Percentiles rank a stretch among this genome's conserved stretches.
These are phyloP conservation scores for Orbilia quercus DNA, from an alignment of 2,329 filamentous ascomycete species.

Conservation along the genomic window DNA sequence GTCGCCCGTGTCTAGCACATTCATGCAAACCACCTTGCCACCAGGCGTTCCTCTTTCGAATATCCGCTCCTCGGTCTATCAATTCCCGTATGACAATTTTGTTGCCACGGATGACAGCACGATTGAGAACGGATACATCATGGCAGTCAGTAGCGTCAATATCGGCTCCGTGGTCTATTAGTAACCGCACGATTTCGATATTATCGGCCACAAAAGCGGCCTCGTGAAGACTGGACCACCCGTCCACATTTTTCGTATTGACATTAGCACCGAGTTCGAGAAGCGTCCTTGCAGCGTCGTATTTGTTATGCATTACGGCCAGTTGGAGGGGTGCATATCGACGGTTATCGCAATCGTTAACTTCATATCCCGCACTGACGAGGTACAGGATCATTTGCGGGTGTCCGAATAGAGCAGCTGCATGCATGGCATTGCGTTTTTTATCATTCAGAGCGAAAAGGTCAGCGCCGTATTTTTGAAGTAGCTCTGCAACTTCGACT, in stretches of 20 bases:
- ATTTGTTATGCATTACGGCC: constrained; percentile 19
- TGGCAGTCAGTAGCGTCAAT: constrained; percentile 11
- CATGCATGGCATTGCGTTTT: constrained; percentile 26
- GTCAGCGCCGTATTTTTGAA: constrained; percentile 35
- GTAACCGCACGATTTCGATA: constrained; percentile 22
- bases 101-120: constrained; percentile 23
- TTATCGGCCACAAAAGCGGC: constrained; percentile 17
- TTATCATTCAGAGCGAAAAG: constrained; percentile 6
- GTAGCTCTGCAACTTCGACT: constrained; percentile 22
- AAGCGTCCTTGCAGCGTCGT: constrained; percentile 23
- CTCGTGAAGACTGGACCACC: constrained; percentile 36
- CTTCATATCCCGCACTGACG: constrained; percentile 9
- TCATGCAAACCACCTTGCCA: constrained; percentile 17
- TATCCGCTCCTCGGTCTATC: constrained; percentile 16
- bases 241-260: constrained; percentile 29
- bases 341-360: constrained; percentile 27
- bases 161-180: constrained; percentile 35
- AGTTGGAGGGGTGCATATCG: constrained; percentile 26
- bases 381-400: constrained; percentile 40
- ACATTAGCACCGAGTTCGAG: constrained; percentile 33
- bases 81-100: constrained; percentile 12
- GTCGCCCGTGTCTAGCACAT: constrained; percentile 27
- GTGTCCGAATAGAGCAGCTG: constrained; percentile 21
- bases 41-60: background rate
- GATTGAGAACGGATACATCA: constrained; percentile 17